Evolutionary conservation across 2,329 filamentous ascomycete species (phyloP), one percentile per base, ranked within the genome.

Genomic region (Microsporum audouinii): DNA sequence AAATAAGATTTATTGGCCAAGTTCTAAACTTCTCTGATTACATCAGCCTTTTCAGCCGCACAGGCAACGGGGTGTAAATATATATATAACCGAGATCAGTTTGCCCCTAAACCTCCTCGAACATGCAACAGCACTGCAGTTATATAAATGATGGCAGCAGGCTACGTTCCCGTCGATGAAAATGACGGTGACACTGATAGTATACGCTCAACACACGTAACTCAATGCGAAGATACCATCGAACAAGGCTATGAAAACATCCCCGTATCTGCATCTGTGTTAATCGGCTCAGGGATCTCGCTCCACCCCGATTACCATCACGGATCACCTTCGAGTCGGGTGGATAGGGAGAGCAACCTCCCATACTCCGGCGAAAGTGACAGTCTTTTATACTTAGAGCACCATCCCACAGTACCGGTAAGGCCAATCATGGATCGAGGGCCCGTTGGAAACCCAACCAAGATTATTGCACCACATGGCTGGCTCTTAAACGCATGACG

Each of bases 81-180:
- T 23, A 49, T 27, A 49, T 33, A n/a, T 31, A 53, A 33, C 49
- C 17, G 17, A 23, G 3, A 12, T 27, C 43, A 23, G 12, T n/a
- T 43, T n/a, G 39, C 39, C 49, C 29, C 10, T 14, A 34, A 33
- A 53, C 12, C 17, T 33, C 49, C 31, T 53, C 27, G 31, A 53
- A 34, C 49, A 33, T 5, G 49, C 4, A 5, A 53, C 27, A 57
- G 58, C n/a, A 43, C 39, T n/a, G 49, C 49, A 14, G 49, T 12
- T 27, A 34, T 53, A 33, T 33, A 6, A 62, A 60, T 7, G 39
- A 65, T 65, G 63, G 56, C 62, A 14, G 57, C 60, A 57, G 63
- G 63, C 17, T 65, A 65, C 60, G 53, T 65, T 41, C 63, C 62
- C 6, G 62, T 65, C 14, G 62, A 63, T 33, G 58, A 65, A 27